phyloP scores from a whole-genome alignment of 345 rosid species.

The Hibiscus trionum region DNA sequence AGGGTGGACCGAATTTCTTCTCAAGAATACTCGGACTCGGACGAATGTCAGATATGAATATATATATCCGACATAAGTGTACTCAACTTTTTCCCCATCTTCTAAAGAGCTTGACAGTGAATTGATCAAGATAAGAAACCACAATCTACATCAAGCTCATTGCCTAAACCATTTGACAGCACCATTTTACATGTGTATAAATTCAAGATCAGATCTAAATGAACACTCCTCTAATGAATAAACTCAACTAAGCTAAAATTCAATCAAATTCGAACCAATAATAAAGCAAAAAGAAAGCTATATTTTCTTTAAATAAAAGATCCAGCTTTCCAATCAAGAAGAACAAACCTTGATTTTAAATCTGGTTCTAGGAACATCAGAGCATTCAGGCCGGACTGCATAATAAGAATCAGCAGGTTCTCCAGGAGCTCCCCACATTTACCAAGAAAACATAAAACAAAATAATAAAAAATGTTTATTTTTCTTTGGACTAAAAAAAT shows the following conservation, averaged over 20 bases:
- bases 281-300: not conserved
- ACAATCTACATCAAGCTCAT: not conserved
- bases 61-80: no score
- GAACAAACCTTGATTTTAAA: conserved; percentile 88
- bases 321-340: not conserved
- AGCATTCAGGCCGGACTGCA: conserved; percentile 86
- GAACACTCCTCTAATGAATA: not conserved
- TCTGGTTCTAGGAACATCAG: conserved; percentile 80
- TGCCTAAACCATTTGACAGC: not conserved
- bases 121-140: no score
- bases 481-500: not conserved
- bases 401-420: conserved; percentile 87
- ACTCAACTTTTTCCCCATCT: no score
- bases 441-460: conserved; percentile 13
- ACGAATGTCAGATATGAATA: not conserved
- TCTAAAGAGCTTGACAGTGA: no score
- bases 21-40: not conserved
- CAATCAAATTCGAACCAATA: not conserved
- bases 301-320: not conserved
- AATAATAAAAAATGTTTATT: not conserved
- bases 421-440: conserved; percentile 74
- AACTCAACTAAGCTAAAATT: not conserved
- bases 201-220: not conserved
- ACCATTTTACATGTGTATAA: not conserved
- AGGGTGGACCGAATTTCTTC: no score